Base-by-base conservation (phyloP, 257 asterid genomes). In the Paraleonurus japonicus region DNA sequence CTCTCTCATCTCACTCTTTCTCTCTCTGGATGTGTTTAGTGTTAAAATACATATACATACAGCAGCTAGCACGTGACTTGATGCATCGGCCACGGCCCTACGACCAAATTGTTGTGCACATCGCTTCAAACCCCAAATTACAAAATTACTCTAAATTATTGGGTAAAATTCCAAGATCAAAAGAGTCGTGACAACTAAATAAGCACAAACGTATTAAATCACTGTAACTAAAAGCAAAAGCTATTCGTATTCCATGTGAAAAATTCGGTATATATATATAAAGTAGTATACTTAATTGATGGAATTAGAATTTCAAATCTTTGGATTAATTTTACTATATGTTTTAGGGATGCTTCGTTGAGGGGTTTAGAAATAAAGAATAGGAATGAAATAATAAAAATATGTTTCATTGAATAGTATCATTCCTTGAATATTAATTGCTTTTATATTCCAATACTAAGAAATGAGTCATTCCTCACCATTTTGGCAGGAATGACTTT, bases 51-150 rank as follows among this genome's bases (percentile, higher is more conserved):
- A 53, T 16, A 0, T 0, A 17, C 10, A 24, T 24, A 10, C 33
- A 28, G 33, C 20, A 13, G 74, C 73, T 13, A 13, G 74, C 73
- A 27, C 71, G 72, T 54, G 77, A 73, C 53, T 60, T 30, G 61
- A 65, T 65, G 61, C 78, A 65, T 33, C 59, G 13, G 19, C 4
- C 6, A 5, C 32, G 72, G 47, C 15, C 72, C 61, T 22, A 45
- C 45, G 1, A 16, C 28, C 11, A 65, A 66, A 57, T 24, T 28
- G 28, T 9, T 61, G 26, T 2, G 16, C 43, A 27, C 13, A 22
- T 39, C 35, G 30, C 35, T 65, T 64, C 67, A 61, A 61, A 32
- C 26, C 50, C 67, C 50, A 61, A 33, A 33, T 11, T 32, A 61
- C 67, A 61, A 61, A 60, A 16, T 61, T 33, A 8, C 48, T 32